Base-by-base conservation (phyloP, 371 early-diverging fungal genomes). In the Capniomyces stellatus region DNA sequence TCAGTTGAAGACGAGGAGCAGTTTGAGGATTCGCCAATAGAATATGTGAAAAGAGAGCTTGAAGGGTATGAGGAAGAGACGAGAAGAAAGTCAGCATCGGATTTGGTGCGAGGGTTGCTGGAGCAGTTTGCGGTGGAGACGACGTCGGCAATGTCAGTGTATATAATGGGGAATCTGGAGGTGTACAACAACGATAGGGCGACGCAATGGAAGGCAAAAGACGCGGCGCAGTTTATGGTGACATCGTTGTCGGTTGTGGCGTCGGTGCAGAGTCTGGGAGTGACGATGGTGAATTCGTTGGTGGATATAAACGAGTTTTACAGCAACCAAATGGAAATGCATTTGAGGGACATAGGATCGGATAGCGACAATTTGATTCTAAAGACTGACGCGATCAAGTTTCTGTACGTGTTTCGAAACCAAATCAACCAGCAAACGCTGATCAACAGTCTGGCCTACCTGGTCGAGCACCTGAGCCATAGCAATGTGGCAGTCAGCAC, bases 11-110 rank as follows among this genome's bases (percentile, higher is more conserved):
- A 98, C 60, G 87, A 87, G 68, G 96, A 95, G 57, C 61, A 89
- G 52, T 94, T 93, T 66, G 91, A 94, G 61, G 96, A 95, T 61
- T 94, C 94, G 46, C 91, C 93, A 4, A 81, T 94, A 57, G 92
- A 88, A 50, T 94, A 80, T 62, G 85, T 94, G 58, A 76, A 90
- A 21, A 73, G 89, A 52, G 95, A 95, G 65, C 60, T 95, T n/a
- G 96, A 96, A 63, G 58, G 55, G 39, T 46, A 57, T 69, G 89
- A 92, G 49, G 80, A 75, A 19, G 94, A 92, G 47, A 89, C 92
- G 0, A 85, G 98, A 29, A 80, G 96, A 50, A 78, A 89, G 55
- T 83, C 93, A 19, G 86, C 95, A 1, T 77, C 89, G 2, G 94
- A 92, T 51, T 75, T 98, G 46, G 87, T 95, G 39, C 81, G 89